Evolutionary conservation across 2,329 filamentous ascomycete species (phyloP).

Genomic region (Podosphaera aphanis): DNA sequence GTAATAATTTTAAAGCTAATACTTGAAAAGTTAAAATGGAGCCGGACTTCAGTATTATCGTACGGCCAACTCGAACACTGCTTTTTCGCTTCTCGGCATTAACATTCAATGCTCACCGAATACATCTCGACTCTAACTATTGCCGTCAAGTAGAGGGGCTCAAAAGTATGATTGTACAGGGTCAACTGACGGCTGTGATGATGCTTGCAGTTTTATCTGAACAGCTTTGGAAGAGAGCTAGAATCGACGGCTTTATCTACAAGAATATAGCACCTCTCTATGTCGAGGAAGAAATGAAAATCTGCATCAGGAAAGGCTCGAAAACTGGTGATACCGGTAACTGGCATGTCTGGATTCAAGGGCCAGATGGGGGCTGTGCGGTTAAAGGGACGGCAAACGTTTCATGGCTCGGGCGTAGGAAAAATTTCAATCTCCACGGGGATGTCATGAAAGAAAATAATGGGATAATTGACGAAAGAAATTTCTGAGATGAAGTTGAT

Average conservation of each 20-base stretch:
- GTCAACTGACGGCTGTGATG: slow-evolving; percentile 56
- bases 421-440: not conserved
- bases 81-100: slow-evolving; percentile 82
- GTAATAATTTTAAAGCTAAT: slow-evolving; percentile 2
- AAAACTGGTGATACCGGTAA: slow-evolving; percentile 6
- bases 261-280: slow-evolving; percentile 65
- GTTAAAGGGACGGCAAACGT: slow-evolving; percentile 30
- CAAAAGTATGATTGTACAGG: slow-evolving; percentile 57
- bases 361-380: slow-evolving; percentile 33
- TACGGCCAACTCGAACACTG: slow-evolving; percentile 44
- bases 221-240: slow-evolving; percentile 20
- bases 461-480: too few relatives aligned
- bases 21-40: slow-evolving; percentile 1
- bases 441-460: too few relatives aligned
- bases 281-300: slow-evolving; percentile 41
- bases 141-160: slow-evolving; percentile 51
- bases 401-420: not conserved
- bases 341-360: slow-evolving; percentile 45
- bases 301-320: slow-evolving; percentile 32
- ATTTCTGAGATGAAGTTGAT: too few relatives aligned
- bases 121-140: slow-evolving; percentile 61
- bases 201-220: slow-evolving; percentile 43
- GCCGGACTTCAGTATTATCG: slow-evolving; percentile 29
- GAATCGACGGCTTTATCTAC: slow-evolving; percentile 42
- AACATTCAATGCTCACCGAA: slow-evolving; percentile 76